These are phyloP conservation scores for Globisporangium uncinulatum DNA, from an alignment of 352 stramenopile genomes.

Conservation along the genomic window DNA sequence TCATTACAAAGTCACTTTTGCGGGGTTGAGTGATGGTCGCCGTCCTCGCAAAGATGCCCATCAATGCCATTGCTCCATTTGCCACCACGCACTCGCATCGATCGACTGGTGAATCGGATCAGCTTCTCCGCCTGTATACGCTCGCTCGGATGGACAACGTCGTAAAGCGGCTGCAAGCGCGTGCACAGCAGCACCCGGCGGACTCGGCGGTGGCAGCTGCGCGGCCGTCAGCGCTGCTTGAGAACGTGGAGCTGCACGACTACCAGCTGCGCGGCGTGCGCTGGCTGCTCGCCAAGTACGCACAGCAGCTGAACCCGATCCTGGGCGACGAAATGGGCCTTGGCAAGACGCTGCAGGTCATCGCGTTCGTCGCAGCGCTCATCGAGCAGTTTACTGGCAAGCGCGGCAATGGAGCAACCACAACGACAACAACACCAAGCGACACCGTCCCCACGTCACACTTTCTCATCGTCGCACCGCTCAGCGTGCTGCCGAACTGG, in stretches of 20 bases:
- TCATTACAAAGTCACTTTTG: no score
- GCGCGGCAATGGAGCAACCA: background rate
- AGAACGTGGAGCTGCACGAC: constrained; percentile 57
- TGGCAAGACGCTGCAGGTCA: constrained; percentile 78
- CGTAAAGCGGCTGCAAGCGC: constrained; percentile 22
- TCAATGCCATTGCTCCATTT: background rate
- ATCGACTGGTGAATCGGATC: no score
- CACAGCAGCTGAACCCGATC: constrained; percentile 65
- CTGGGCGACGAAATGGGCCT: constrained; percentile 82
- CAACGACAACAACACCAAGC: no score
- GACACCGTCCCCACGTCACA: background rate
- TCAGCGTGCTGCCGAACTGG: constrained; percentile 84
- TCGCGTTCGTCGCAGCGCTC: constrained; percentile 57
- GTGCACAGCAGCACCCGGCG: constrained; percentile 18
- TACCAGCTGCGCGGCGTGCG: constrained; percentile 64
- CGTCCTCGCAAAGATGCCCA: background rate
- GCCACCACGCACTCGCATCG: no score
- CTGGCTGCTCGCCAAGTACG: constrained; percentile 59
- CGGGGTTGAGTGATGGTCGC: background rate
- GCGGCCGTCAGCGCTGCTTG: constrained; percentile 28
- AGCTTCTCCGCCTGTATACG: no score
- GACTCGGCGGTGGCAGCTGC: constrained; percentile 12
- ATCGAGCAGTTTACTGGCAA: constrained; percentile 12
- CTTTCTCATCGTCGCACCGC: constrained; percentile 59
- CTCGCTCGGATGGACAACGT: constrained; percentile 36